Evolutionary conservation across 192 early-diverging fungal species (phyloP), one percentile per base, ranked within the genome.

Genomic region (Linnemannia exigua): DNA sequence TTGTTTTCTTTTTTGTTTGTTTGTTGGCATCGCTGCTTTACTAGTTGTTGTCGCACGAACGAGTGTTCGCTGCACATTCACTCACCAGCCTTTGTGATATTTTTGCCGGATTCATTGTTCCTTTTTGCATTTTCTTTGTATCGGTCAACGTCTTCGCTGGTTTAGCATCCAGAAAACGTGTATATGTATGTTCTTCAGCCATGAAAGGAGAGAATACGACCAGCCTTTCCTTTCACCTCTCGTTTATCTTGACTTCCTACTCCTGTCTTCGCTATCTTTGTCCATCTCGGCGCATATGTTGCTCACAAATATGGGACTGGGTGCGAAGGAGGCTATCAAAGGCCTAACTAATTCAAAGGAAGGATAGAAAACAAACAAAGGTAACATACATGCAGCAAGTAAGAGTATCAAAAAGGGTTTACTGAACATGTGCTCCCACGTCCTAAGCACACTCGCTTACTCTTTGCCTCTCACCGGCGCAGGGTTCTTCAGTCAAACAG

Each of bases 211-310:
- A 31, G 28, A 63, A 63, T 28, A 15, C 3, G 58, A 25, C 31
- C 58, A 25, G 58, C 58, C 58, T 63, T 63, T 25, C 31, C 28
- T 25, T 12, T n/a, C 52, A n/a, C 22, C 22, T 22, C 20, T 22
- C 0, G 22, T 22, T 4, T 8, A 61, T 31, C n/a, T 25, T 25
- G 1, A 61, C 1, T 1, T 9, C 5, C 1, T 0, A 14, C 15
- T 8, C 51, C 14, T 25, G 2, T 25, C 12, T 12, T 63, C 31
- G 1, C 58, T 58, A 58, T 63, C 58, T 63, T 31, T 11, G 15
- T n/a, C n/a, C n/a, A n/a, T 31, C 58, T 63, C 58, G 58, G 58
- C 58, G 58, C 58, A 63, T 63, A 31, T 63, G 58, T 63, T 63
- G 58, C 25, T 63, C 58, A 31, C 58, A 63, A 63, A 63, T 15